These are phyloP conservation scores for Kwoniella bestiolae DNA, from an alignment of 768 basidiomycete genomes.

Conservation along the genomic window DNA sequence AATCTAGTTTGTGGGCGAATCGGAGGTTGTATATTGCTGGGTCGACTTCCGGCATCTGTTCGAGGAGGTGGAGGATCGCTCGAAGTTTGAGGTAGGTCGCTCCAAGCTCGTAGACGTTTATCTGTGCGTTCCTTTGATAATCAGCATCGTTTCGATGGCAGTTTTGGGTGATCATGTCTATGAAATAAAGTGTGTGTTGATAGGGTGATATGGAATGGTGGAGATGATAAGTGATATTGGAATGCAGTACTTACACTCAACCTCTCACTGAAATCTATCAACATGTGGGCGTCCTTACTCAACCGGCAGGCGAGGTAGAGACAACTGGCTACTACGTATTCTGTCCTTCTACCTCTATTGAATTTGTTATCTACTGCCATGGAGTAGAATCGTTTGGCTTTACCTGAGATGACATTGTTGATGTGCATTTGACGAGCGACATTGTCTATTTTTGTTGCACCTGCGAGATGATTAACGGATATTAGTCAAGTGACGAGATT, in stretches of 20 bases:
- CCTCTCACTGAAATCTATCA: slow-evolving; percentile 98
- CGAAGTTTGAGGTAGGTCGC: slow-evolving; percentile 91
- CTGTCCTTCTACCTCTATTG: slow-evolving; percentile 85
- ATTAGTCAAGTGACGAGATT: no score
- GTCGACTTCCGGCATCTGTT: slow-evolving; percentile 73
- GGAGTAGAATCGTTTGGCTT: slow-evolving; percentile 85
- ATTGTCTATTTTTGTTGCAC: slow-evolving; percentile 78
- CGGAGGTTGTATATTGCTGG: slow-evolving; percentile 96
- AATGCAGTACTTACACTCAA: slow-evolving; percentile 67
- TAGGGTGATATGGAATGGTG: background rate
- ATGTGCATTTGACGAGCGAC: slow-evolving; percentile 63
- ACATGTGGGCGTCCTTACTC: slow-evolving; percentile 93
- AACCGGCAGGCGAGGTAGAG: slow-evolving; percentile 91
- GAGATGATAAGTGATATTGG: no score
- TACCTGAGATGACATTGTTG: slow-evolving; percentile 66
- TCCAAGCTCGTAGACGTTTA: slow-evolving; percentile 96
- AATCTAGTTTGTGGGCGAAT: slow-evolving; percentile 91
- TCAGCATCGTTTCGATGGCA: background rate
- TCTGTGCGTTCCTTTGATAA: slow-evolving; percentile 61
- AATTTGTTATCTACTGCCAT: slow-evolving; percentile 94
- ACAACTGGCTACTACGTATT: slow-evolving; percentile 94
- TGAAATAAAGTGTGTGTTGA: no score
- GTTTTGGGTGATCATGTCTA: no score
- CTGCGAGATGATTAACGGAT: slow-evolving; percentile 60
- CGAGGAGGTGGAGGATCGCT: slow-evolving; percentile 66